Conservation (phyloP, 1,139 yeast species). For the Candida smagusa region DNA sequence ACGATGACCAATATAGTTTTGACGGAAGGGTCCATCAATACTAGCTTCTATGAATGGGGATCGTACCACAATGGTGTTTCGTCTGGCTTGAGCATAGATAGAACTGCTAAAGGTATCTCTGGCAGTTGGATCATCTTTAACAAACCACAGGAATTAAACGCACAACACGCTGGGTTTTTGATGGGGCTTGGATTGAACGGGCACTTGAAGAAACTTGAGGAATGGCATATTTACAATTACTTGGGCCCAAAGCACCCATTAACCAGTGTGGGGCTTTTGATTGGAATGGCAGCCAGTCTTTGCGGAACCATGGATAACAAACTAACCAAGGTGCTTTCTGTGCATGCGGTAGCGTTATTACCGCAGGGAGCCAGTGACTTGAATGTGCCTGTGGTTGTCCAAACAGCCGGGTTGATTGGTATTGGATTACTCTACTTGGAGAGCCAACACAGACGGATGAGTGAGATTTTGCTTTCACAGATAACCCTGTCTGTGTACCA, state of each 20-base stretch:
- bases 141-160: slow-evolving; percentile 64
- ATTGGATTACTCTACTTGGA: slow-evolving; percentile 80
- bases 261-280: slow-evolving; percentile 79
- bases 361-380: slow-evolving; percentile 91
- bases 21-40: slow-evolving; percentile 52
- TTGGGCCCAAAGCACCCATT: slow-evolving; percentile 85
- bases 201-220: slow-evolving; percentile 77
- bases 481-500: slow-evolving; percentile 54
- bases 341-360: slow-evolving; percentile 86
- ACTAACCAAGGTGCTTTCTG: slow-evolving; percentile 85
- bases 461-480: slow-evolving; percentile 72
- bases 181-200: slow-evolving; percentile 91
- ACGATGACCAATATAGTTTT: slow-evolving; percentile 60
- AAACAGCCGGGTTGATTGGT: slow-evolving; percentile 89
- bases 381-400: slow-evolving; percentile 80
- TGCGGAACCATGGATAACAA: slow-evolving; percentile 83
- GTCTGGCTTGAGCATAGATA: slow-evolving; percentile 75
- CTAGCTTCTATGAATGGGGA: slow-evolving; percentile 70
- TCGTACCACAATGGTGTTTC: slow-evolving; percentile 91
- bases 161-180: slow-evolving; percentile 95
- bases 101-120: slow-evolving; percentile 65
- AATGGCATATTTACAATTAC: slow-evolving; percentile 95
- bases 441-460: slow-evolving; percentile 83
- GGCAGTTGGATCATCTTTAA: slow-evolving; percentile 94
- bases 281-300: slow-evolving; percentile 92